Conservation (phyloP, 2,329 filamentous ascomycete species). For the Atkinsonella texensis region DNA sequence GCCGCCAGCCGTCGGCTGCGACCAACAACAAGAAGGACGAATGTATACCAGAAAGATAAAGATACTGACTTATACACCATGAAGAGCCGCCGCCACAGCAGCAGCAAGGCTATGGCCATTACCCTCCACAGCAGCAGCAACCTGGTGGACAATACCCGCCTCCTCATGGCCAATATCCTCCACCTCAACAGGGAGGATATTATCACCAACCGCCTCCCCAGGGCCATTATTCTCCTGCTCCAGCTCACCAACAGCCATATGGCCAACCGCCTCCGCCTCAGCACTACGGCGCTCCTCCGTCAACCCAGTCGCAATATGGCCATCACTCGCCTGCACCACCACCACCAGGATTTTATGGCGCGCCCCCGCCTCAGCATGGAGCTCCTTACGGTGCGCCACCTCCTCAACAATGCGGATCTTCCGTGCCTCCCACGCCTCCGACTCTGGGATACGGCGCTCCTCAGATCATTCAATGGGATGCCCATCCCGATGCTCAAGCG, state of each 20-base stretch:
- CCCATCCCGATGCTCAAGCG: conserved; percentile 53
- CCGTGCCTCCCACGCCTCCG: conserved; percentile 46
- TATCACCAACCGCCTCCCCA: conserved; percentile 17
- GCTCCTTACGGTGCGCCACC: conserved; percentile 29
- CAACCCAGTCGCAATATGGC: conserved; percentile 13
- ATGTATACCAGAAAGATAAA: neutral
- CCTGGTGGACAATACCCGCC: conserved; percentile 13
- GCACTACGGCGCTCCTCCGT: conserved; percentile 19
- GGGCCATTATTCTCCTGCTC: conserved; percentile 3
- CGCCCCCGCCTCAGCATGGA: conserved; percentile 21
- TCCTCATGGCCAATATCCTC: conserved; percentile 23
- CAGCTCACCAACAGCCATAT: conserved; percentile 12
- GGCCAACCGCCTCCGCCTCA: conserved; percentile 10
- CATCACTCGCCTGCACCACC: conserved; percentile 9
- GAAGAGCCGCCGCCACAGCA: conserved; percentile 20
- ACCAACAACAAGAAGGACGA: neutral
- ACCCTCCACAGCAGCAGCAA: conserved; percentile 13
- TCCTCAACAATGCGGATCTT: conserved; percentile 17
- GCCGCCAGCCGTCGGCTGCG: neutral
- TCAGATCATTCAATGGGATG: conserved; percentile 59
- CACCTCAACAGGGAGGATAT: conserved; percentile 17
- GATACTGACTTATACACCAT: neutral
- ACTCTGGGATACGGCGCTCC: conserved; percentile 64
- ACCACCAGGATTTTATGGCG: conserved; percentile 25
- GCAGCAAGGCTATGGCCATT: conserved; percentile 24